Percentiles rank a stretch among this genome's conserved stretches.
Conservation (phyloP, 2,329 filamentous ascomycete species). For the Trichoderma breve region DNA sequence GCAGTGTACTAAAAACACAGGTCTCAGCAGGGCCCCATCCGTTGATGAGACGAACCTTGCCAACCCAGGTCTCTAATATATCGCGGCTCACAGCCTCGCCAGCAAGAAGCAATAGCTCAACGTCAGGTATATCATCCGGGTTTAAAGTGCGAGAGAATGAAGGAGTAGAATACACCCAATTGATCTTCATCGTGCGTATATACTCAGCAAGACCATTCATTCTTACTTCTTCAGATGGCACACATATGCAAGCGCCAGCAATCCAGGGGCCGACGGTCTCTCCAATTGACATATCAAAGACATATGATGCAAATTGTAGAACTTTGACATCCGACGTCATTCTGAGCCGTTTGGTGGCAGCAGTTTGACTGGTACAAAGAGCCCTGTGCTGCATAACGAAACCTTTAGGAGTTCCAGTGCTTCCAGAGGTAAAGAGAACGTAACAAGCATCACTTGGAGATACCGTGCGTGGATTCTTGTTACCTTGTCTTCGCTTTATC, state of each 20-base stretch:
- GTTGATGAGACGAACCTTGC: conserved; percentile 13
- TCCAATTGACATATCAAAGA: conserved; percentile 16
- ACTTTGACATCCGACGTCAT: not conserved
- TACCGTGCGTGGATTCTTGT: not conserved
- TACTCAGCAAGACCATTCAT: not conserved
- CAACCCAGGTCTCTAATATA: conserved; percentile 12
- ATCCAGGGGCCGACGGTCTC: conserved; percentile 10
- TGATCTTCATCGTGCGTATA: not conserved
- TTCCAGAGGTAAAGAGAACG: conserved; percentile 22
- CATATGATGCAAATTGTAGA: conserved; percentile 19
- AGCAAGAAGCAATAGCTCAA: conserved; percentile 11
- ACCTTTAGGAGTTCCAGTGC: conserved; percentile 21
- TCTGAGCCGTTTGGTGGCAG: not conserved
- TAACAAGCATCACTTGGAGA: conserved; percentile 18
- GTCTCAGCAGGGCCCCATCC: conserved; percentile 20
- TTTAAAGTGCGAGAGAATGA: conserved; percentile 23
- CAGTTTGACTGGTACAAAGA: conserved; percentile 16
- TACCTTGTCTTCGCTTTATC: not conserved
- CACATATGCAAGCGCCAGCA: conserved; percentile 17
- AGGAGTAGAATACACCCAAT: conserved; percentile 16
- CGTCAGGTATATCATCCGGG: conserved; percentile 8
- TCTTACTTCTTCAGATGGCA: conserved; percentile 17
- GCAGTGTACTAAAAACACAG: conserved; percentile 9
- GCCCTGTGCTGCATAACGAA: conserved; percentile 20
- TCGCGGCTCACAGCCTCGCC: conserved; percentile 13